phyloP scores from a whole-genome alignment of 2,329 filamentous ascomycete species.

The Pseudocercospora eumusae region DNA sequence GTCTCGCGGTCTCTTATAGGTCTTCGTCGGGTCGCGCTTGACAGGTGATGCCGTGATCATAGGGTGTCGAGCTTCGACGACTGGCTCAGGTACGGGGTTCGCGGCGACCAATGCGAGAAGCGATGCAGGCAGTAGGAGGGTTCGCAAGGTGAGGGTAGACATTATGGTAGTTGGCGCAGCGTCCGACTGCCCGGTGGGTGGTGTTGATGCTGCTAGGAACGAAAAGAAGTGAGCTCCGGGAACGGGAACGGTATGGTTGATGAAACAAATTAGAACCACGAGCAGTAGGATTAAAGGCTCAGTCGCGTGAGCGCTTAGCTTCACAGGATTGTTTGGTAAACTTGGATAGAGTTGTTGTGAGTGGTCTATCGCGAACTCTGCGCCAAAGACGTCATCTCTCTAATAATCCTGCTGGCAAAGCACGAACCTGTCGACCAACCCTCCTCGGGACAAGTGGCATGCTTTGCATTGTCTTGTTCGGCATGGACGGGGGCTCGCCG shows the following conservation, averaged over 20 bases:
- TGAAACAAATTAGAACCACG: neutral
- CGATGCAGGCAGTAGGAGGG: slow-evolving; percentile 34
- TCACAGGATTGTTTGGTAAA: slow-evolving; percentile 6
- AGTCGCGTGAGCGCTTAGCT: neutral
- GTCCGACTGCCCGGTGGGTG: neutral
- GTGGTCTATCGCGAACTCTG: slow-evolving; percentile 6
- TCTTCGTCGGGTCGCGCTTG: slow-evolving; percentile 44
- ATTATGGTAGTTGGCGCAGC: slow-evolving; percentile 4
- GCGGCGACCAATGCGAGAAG: slow-evolving; percentile 33
- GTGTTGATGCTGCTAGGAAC: neutral
- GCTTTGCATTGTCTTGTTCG: neutral
- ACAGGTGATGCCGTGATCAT: slow-evolving; percentile 53
- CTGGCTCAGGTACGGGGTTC: slow-evolving; percentile 27
- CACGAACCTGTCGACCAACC: neutral
- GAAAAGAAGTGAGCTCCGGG: neutral
- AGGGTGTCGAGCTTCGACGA: slow-evolving; percentile 41
- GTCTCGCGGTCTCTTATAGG: slow-evolving; percentile 49
- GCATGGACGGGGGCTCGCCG: neutral
- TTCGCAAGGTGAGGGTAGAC: slow-evolving; percentile 23
- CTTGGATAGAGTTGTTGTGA: slow-evolving; percentile 8
- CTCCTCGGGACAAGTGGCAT: slow-evolving; percentile 4
- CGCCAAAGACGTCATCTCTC: slow-evolving; percentile 3
- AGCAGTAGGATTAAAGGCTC: slow-evolving; percentile 1
- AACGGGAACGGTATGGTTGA: neutral
- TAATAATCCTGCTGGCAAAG: neutral